Base-by-base conservation (phyloP, 306 rosid species). In the Medicago arabica region DNA sequence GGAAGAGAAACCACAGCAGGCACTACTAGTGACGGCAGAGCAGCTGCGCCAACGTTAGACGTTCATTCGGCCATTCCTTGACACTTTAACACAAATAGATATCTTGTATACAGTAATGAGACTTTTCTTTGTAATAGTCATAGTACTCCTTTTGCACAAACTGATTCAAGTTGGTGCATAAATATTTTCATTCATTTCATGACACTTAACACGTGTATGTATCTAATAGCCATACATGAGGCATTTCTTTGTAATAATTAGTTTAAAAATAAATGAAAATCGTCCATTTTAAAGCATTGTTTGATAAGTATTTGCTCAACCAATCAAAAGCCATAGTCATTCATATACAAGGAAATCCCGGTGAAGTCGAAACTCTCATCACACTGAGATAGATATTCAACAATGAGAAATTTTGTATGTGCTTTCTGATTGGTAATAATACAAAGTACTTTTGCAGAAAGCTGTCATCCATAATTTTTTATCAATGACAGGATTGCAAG, bases 11-110 rank as follows among this genome's bases (percentile, higher is more conserved):
- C 57, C 1, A 1, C 69, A 43, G n/a, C 65, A 79, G 58, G 81
- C 81, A 21, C 11, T 77, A 19, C 50, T 31, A 61, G 75, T 68
- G 9, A 83, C 62, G 67, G 80, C 79, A 67, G 54, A 69, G 60
- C 69, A 18, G 67, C 41, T 39, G 39, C 8, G 25, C 81, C 69
- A 62, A 65, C 23, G 51, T 60, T 81, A 78, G 80, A 38, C 53
- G 36, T 38, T 71, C 66, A 65, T 46, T 16, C 17, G 2, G 54
- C 53, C 36, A 72, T 66, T 38, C 68, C n/a, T 38, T 51, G 34
- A 80, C 10, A 65, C 44, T 53, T 53, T 59, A 23, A 8, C 65
- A 74, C 58, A 17, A 19, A 61, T 38, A 15, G 7, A 61, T 55
- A 55, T 55, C 31, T 19, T 55, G 9, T 34, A 18, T 18, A 3